These are phyloP conservation scores for Hypseocharis bilobata DNA, from an alignment of 441 rosid genomes.

Conservation along the genomic window DNA sequence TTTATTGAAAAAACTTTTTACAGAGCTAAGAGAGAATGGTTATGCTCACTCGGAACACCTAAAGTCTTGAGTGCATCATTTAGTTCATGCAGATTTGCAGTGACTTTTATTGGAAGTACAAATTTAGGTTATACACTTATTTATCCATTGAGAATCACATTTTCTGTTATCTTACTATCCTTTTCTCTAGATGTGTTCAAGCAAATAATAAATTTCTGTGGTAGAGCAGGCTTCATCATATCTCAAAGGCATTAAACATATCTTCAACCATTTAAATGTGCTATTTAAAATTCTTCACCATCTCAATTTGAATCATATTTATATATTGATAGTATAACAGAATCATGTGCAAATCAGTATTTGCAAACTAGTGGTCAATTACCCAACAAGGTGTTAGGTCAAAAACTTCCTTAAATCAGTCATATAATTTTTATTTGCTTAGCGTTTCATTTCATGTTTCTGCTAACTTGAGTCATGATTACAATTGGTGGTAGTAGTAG, in stretches of 20 bases:
- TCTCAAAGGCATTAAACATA: not conserved
- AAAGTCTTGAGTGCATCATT: not conserved
- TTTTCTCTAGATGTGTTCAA: not conserved
- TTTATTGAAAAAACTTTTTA: not conserved
- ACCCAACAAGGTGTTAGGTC: not conserved
- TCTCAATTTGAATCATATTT: not conserved
- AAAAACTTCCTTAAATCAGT: not conserved
- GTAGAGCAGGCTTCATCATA: not conserved
- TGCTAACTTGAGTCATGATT: not conserved
- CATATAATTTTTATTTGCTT: too few species aligned
- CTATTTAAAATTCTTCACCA: too few species aligned
- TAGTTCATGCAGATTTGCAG: not conserved
- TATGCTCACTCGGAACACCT: not conserved
- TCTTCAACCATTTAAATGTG: not conserved
- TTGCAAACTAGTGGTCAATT: not conserved
- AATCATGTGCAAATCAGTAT: not conserved
- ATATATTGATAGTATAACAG: not conserved
- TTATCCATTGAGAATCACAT: not conserved
- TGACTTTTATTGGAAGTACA: too few species aligned
- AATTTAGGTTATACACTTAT: too few species aligned
- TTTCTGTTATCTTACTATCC: too few species aligned
- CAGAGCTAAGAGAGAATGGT: not conserved
- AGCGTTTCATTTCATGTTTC: not conserved
- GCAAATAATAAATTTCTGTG: not conserved
- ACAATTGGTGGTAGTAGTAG: not conserved